Evolutionary conservation across 257 asterid species (phyloP).

Genomic region (Capsicum rhomboideum): DNA sequence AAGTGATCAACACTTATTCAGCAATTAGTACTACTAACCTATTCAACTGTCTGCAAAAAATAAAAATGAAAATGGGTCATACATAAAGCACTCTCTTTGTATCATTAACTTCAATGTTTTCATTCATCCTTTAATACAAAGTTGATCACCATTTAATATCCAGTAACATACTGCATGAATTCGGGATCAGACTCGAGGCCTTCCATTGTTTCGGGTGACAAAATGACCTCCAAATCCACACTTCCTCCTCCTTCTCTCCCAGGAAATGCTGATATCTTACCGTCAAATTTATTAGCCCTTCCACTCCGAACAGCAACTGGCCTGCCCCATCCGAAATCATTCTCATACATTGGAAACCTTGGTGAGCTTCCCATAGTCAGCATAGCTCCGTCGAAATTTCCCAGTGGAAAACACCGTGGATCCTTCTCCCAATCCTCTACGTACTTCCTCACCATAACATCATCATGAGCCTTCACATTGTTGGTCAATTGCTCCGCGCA

Average conservation of each 20-base stretch:
- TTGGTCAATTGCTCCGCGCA: constrained; percentile 42
- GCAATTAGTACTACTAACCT: too few species aligned
- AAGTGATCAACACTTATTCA: too few species aligned
- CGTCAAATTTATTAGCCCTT: not conserved
- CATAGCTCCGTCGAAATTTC: constrained; percentile 52
- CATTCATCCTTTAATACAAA: too few species aligned
- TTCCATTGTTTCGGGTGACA: constrained; percentile 38
- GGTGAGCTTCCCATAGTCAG: constrained; percentile 39
- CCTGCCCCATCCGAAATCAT: not conserved
- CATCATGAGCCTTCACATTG: constrained; percentile 37
- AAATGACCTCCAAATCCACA: constrained; percentile 42
- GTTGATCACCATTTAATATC: not conserved
- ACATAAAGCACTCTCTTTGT: too few species aligned
- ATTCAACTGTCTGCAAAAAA: too few species aligned
- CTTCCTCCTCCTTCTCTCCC: constrained; percentile 10
- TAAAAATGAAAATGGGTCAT: too few species aligned
- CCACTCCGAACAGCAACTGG: not conserved
- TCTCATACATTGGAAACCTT: not conserved
- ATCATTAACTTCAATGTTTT: too few species aligned
- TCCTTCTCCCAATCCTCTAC: constrained; percentile 42
- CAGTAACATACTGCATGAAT: constrained; percentile 35
- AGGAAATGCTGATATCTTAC: not conserved
- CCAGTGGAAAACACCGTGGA: constrained; percentile 52
- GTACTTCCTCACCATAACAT: constrained; percentile 26
- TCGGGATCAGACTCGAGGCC: constrained; percentile 31